phyloP scores from a whole-genome alignment of 768 basidiomycete genomes.

The Rhodotorula graminis region DNA sequence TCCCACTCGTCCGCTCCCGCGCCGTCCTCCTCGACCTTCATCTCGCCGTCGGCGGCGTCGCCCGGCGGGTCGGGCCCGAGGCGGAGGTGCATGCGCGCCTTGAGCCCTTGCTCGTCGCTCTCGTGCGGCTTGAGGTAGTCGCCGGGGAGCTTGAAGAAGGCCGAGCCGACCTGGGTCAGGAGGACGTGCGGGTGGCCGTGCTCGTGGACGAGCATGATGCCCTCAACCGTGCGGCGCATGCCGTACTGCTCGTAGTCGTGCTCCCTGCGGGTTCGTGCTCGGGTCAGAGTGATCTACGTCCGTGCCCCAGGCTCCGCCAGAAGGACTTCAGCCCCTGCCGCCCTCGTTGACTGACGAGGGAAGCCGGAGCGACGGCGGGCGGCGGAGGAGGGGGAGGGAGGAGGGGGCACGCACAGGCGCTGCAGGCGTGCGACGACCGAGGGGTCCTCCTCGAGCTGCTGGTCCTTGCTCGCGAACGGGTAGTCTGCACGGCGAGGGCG shows the following conservation, averaged over 20 bases:
- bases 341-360: too few relatives aligned
- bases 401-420: conserved; percentile 54
- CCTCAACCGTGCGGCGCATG: conserved; percentile 77
- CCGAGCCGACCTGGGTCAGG: conserved; percentile 97
- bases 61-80: conserved; percentile 49
- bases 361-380: too few relatives aligned
- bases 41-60: background rate
- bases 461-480: conserved; percentile 91
- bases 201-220: conserved; percentile 81
- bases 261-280: conserved; percentile 49
- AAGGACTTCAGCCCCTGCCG: too few relatives aligned
- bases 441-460: conserved; percentile 86
- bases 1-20: conserved; percentile 80
- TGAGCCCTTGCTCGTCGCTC: conserved; percentile 84
- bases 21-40: conserved; percentile 44
- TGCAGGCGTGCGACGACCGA: conserved; percentile 91
- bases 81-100: conserved; percentile 79
- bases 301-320: too few relatives aligned
- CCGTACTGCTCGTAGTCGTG: conserved; percentile 97
- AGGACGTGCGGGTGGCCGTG: conserved; percentile 89
- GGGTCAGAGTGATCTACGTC: too few relatives aligned
- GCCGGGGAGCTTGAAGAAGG: conserved; percentile 98
- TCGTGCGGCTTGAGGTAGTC: conserved; percentile 97
- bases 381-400: too few relatives aligned
- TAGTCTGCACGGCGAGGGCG: conserved; percentile 61